phyloP scores from a whole-genome alignment of 2,329 filamentous ascomycete genomes.

The Aspergillus hortae region DNA sequence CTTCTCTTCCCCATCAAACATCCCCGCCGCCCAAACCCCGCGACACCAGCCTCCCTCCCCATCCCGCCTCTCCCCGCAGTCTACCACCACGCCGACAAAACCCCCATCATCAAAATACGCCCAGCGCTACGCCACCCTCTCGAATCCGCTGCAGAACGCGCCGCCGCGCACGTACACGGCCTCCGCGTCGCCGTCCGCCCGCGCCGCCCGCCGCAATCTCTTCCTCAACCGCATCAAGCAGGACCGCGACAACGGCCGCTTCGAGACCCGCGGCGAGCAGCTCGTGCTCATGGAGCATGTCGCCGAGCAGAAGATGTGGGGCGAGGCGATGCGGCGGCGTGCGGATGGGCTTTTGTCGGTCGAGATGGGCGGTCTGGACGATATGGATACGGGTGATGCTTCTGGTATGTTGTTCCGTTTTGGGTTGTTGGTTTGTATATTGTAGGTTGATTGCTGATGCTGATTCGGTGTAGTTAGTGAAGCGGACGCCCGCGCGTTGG shows the following conservation, averaged over 20 bases:
- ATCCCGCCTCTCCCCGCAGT: not conserved
- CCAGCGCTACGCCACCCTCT: slow-evolving; percentile 34
- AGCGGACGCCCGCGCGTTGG: slow-evolving; percentile 26
- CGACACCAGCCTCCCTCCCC: not conserved
- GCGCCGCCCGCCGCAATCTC: slow-evolving; percentile 33
- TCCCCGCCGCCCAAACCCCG: not conserved
- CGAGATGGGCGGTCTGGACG: slow-evolving; percentile 9
- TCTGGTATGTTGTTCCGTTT: slow-evolving; percentile 19
- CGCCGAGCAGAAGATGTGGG: slow-evolving; percentile 37
- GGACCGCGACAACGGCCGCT: slow-evolving; percentile 37
- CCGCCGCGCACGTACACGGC: slow-evolving; percentile 10
- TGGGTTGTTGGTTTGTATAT: not conserved
- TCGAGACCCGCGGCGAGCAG: slow-evolving; percentile 41
- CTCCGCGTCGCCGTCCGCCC: slow-evolving; percentile 24
- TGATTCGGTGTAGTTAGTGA: slow-evolving; percentile 16
- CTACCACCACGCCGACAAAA: slow-evolving; percentile 10
- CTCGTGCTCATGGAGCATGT: slow-evolving; percentile 42
- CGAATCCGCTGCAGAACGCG: slow-evolving; percentile 29
- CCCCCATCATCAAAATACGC: slow-evolving; percentile 22
- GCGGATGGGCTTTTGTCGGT: slow-evolving; percentile 24
- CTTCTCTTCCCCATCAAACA: not conserved
- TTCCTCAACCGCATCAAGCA: slow-evolving; percentile 42
- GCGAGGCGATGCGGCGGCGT: slow-evolving; percentile 34
- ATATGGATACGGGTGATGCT: slow-evolving; percentile 22
- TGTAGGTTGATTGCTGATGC: not conserved